Evolutionary conservation across 2,329 filamentous ascomycete genomes (phyloP), one percentile per base, ranked within the genome.

Genomic region (Botrytis cinerea): DNA sequence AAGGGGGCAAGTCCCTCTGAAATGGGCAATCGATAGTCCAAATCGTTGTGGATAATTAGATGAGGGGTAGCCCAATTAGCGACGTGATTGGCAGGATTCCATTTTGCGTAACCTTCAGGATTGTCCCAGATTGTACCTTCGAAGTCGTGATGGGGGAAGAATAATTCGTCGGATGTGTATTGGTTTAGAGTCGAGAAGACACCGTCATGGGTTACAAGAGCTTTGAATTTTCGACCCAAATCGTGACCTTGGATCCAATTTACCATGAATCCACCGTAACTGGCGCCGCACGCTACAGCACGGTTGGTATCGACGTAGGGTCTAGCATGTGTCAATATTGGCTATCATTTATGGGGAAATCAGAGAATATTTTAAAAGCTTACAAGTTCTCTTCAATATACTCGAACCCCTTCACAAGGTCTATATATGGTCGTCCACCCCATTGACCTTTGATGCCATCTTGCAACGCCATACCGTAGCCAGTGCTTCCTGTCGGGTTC

Each of bases 241-340:
- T 89, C 87, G 75, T 96, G 92, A 12, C 95, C 95, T 82, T 97
- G 94, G 78, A 97, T 94, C 94, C 95, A 97, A 81, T 97, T 93
- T 76, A 93, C 90, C 91, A 93, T 93, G 79, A 89, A 93, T 7
- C 92, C 92, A 46, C 92, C 92, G 77, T 93, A 94, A 16, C 88
- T 91, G 0, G 92, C 93, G 8, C 93, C 93, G 0, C 94, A 83
- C 1, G 91, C 92, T 0, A 96, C 92, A 2, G 92, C 89, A 18
- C 89, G 87, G 5, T 85, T 81, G 0, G 88, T 91, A 79, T 96
- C 92, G 54, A 94, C 88, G 77, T 91, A 93, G 4, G 63, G 60
- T 68, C 71, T 72, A 48, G 16, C 1, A 45, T 46, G 1, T 60
- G 14, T 72, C 60, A 72, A 45, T 32, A 43, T 69, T 28, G 38